Conservation (phyloP, 345 rosid genomes). For the Eucalyptus cloeziana region DNA sequence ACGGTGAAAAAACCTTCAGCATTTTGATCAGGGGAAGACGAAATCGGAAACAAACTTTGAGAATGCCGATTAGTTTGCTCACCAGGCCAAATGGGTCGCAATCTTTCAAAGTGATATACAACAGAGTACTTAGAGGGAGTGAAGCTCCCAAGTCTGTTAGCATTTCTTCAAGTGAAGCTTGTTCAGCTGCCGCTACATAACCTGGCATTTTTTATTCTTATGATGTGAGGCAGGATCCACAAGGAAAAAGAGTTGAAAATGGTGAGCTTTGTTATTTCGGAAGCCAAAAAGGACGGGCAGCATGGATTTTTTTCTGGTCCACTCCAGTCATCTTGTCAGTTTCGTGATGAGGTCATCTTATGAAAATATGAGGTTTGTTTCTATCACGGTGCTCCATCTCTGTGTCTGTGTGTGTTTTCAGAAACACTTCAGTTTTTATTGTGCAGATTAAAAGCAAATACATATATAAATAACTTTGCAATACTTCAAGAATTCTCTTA, state of each 20-base stretch:
- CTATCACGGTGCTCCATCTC: neutral
- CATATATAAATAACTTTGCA: neutral
- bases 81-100: slow-evolving; percentile 86
- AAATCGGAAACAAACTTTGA: slow-evolving; percentile 77
- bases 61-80: slow-evolving; percentile 89
- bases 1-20: slow-evolving; percentile 78
- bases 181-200: slow-evolving; percentile 30
- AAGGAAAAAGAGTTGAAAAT: neutral
- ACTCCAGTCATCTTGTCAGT: neutral
- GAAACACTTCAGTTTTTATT: neutral
- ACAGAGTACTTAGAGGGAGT: slow-evolving; percentile 71
- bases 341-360: neutral
- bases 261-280: neutral
- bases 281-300: neutral
- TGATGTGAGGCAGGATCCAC: neutral
- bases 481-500: neutral
- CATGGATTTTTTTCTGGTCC: neutral
- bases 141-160: slow-evolving; percentile 49
- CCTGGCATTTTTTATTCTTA: neutral
- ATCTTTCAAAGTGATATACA: slow-evolving; percentile 64
- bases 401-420: neutral
- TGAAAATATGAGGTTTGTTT: neutral
- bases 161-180: slow-evolving; percentile 18
- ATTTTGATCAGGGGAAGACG: slow-evolving; percentile 82
- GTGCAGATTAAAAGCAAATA: neutral